phyloP scores from a whole-genome alignment of 805 yeast species.

The Candida khao-thaluensis region DNA sequence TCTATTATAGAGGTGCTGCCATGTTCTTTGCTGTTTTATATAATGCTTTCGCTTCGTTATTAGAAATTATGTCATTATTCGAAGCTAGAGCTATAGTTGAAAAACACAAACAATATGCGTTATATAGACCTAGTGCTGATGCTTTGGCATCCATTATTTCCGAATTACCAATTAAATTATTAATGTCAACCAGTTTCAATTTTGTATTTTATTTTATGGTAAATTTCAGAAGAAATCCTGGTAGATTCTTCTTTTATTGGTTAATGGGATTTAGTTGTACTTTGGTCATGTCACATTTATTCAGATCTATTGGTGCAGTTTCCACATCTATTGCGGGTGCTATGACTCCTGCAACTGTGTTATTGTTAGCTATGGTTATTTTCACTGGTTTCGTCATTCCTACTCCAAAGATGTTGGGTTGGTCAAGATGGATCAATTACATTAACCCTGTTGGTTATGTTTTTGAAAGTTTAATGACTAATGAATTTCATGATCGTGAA shows the following conservation, averaged over 20 bases:
- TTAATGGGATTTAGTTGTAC: slow-evolving; percentile 30
- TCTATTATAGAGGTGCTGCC: slow-evolving; percentile 63
- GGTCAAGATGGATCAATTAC: slow-evolving; percentile 59
- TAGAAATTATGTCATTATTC: slow-evolving; percentile 58
- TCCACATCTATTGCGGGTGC: slow-evolving; percentile 42
- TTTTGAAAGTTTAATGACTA: slow-evolving; percentile 59
- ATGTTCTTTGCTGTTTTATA: slow-evolving; percentile 60
- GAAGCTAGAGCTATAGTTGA: slow-evolving; percentile 63
- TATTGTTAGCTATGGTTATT: slow-evolving; percentile 53
- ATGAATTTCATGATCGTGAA: slow-evolving; percentile 59
- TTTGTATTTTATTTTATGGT: slow-evolving; percentile 50
- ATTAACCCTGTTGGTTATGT: slow-evolving; percentile 43
- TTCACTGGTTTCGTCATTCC: slow-evolving; percentile 51
- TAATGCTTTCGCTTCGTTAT: slow-evolving; percentile 59
- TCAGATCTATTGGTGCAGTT: slow-evolving; percentile 43
- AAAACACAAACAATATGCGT: slow-evolving; percentile 69
- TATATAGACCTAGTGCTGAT: slow-evolving; percentile 74
- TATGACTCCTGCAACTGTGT: slow-evolving; percentile 44
- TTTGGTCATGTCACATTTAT: slow-evolving; percentile 41
- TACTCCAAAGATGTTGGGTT: slow-evolving; percentile 50
- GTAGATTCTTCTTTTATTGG: slow-evolving; percentile 40
- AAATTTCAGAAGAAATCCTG: slow-evolving; percentile 35
- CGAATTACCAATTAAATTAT: slow-evolving; percentile 59
- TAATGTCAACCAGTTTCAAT: slow-evolving; percentile 30
- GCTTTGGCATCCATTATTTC: slow-evolving; percentile 61